A percentile compares a stretch with the other conserved stretches of the same genome.
Conservation (phyloP, 306 rosid species). For the Cucumis melo region DNA sequence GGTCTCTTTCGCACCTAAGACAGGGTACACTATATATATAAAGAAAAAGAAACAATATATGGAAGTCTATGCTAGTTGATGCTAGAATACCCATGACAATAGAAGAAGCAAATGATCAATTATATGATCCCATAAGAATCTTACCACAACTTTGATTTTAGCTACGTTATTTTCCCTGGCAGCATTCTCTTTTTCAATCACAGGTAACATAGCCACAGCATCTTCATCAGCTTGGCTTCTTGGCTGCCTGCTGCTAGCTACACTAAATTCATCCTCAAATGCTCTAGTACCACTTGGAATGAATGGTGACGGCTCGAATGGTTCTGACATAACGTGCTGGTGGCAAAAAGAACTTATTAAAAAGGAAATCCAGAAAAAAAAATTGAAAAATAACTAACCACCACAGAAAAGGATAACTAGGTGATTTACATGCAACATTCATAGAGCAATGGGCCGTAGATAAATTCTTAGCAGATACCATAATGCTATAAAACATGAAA, state of each 20-base stretch:
- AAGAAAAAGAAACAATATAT: not conserved
- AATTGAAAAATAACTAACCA: not conserved
- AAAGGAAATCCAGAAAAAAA: not conserved
- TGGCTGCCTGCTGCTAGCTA: constrained; percentile 39
- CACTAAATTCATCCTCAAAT: constrained; percentile 50
- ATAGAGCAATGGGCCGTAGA: not conserved
- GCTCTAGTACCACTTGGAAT: constrained; percentile 54
- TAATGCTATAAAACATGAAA: not conserved
- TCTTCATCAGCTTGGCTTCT: constrained; percentile 42
- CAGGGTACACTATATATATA: not conserved
- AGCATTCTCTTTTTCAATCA: constrained; percentile 47
- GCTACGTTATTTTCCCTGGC: constrained; percentile 78
- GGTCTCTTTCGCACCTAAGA: constrained; percentile 92
- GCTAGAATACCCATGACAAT: not conserved
- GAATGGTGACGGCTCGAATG: constrained; percentile 87
- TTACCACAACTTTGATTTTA: constrained; percentile 97
- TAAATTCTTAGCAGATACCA: not conserved
- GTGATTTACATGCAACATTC: not conserved
- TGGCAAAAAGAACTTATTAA: constrained; percentile 16
- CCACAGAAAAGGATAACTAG: not conserved
- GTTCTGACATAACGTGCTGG: constrained; percentile 82
- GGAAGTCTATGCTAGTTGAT: not conserved
- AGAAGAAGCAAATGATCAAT: not conserved
- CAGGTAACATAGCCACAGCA: constrained; percentile 30
- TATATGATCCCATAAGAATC: constrained; percentile 9